phyloP scores from a whole-genome alignment of 345 rosid genomes.

The Boechera divaricarpa region DNA sequence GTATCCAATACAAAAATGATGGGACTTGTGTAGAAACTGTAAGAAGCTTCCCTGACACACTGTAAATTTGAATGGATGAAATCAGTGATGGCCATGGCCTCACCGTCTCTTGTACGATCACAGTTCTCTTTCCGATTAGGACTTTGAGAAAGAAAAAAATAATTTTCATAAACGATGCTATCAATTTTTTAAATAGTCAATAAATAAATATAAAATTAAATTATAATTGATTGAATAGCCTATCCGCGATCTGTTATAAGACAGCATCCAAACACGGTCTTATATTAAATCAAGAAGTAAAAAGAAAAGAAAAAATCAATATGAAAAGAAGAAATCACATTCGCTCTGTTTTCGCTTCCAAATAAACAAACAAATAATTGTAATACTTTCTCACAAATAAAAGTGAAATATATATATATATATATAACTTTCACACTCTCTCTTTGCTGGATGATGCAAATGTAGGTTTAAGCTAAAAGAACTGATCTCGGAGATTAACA shows the following conservation, averaged over 20 bases:
- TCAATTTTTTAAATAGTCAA: no score
- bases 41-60: constrained; percentile 33
- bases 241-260: constrained; percentile 21
- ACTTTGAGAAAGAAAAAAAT: background rate
- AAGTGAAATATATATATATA: background rate
- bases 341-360: constrained; percentile 41
- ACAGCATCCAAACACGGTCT: constrained; percentile 36
- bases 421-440: constrained; percentile 5
- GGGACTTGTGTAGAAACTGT: constrained; percentile 29
- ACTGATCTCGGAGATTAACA: constrained; percentile 31
- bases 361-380: constrained; percentile 21
- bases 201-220: background rate
- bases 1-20: background rate
- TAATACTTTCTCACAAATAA: background rate
- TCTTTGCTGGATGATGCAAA: constrained; percentile 22
- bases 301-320: background rate
- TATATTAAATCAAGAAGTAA: background rate
- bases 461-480: constrained; percentile 21
- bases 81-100: constrained; percentile 38
- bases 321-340: constrained; percentile 33
- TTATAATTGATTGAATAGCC: background rate
- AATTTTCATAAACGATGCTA: background rate
- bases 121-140: background rate
- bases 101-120: constrained; percentile 25
- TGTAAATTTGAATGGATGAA: constrained; percentile 33